phyloP scores from a whole-genome alignment of 768 basidiomycete genomes.

The Xerocomus spinulosus region DNA sequence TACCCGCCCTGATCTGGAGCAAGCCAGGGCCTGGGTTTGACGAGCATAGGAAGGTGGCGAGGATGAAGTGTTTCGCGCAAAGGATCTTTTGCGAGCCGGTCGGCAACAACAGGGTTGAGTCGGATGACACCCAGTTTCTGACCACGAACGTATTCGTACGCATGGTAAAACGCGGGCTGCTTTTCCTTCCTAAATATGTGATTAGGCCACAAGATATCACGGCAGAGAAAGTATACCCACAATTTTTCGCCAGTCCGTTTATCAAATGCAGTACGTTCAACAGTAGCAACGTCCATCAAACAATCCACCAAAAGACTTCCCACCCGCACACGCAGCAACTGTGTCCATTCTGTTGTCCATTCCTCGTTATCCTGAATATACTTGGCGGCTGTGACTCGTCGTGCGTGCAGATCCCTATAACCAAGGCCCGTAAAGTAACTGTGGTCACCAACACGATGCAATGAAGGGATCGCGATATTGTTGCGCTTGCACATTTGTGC shows the following conservation, averaged over 20 bases:
- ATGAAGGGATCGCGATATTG: constrained; percentile 47
- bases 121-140: constrained; percentile 90
- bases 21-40: constrained; percentile 86
- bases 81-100: constrained; percentile 71
- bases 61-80: constrained; percentile 76
- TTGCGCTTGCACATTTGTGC: constrained; percentile 69
- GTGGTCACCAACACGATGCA: constrained; percentile 26
- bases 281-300: constrained; percentile 79
- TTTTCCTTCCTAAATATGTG: constrained; percentile 51
- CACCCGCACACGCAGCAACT: constrained; percentile 65
- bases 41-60: constrained; percentile 92
- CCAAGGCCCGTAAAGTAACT: constrained; percentile 57
- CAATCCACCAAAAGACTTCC: constrained; percentile 81
- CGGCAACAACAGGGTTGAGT: constrained; percentile 75
- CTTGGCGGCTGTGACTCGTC: constrained; percentile 62
- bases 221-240: constrained; percentile 38
- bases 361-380: constrained; percentile 61
- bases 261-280: constrained; percentile 56
- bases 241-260: constrained; percentile 55
- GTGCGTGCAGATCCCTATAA: constrained; percentile 56
- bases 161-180: constrained; percentile 88
- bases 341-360: constrained; percentile 84
- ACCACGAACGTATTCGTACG: constrained; percentile 91
- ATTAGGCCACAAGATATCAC: constrained; percentile 5
- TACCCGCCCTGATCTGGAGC: constrained; percentile 77